Evolutionary conservation across 495 filamentous ascomycete genomes (phyloP).

Genomic region (Xylaria longipes): DNA sequence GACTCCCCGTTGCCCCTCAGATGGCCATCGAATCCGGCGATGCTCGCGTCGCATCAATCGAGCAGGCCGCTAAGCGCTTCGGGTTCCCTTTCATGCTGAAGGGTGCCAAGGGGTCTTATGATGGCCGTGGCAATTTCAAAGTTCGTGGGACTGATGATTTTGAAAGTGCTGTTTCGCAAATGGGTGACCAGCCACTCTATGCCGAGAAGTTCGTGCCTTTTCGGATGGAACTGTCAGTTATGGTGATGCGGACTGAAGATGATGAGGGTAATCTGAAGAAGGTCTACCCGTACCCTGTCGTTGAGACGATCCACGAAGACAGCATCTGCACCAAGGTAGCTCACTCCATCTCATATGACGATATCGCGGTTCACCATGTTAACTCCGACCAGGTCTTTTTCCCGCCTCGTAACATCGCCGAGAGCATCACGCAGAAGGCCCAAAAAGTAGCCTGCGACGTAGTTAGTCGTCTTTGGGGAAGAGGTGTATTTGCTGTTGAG

Average conservation of each 20-base stretch:
- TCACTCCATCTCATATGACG: constrained; percentile 41
- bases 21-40: constrained; percentile 61
- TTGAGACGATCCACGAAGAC: constrained; percentile 95
- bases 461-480: constrained; percentile 79
- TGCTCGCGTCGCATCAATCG: constrained; percentile 62
- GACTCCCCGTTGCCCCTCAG: constrained; percentile 75
- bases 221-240: constrained; percentile 86
- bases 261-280: constrained; percentile 55
- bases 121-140: constrained; percentile 89
- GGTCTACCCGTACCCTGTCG: constrained; percentile 80
- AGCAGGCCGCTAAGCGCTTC: constrained; percentile 66
- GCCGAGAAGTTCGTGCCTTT: constrained; percentile 93
- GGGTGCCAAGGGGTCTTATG: constrained; percentile 89
- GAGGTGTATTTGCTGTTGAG: constrained; percentile 95
- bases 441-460: constrained; percentile 81
- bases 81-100: constrained; percentile 96
- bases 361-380: not conserved
- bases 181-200: constrained; percentile 78
- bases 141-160: constrained; percentile 73
- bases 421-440: constrained; percentile 65
- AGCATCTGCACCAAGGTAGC: constrained; percentile 95
- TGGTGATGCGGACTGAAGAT: constrained; percentile 91
- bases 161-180: constrained; percentile 66
- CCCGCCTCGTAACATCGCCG: constrained; percentile 76
- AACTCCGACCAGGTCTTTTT: constrained; percentile 17